Conservation (phyloP, 208 protist genomes). For the Leishmania gerbilli region DNA sequence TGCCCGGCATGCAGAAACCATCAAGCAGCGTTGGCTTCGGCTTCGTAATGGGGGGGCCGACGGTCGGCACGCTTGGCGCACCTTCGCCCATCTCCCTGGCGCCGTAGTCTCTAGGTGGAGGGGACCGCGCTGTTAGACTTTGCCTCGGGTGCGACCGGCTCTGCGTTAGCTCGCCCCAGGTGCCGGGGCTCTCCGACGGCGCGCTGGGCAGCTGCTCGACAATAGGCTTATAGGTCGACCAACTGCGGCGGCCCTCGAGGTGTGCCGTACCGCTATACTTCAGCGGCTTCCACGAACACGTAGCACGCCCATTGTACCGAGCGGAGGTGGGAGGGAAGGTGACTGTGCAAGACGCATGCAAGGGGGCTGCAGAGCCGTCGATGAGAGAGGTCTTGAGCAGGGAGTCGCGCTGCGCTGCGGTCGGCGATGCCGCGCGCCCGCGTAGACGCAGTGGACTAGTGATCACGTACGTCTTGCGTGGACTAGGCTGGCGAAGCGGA, state of each 20-base stretch:
- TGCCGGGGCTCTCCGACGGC: conserved; percentile 10
- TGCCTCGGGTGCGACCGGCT: neutral
- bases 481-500: neutral
- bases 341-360: neutral
- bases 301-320: neutral
- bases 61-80: neutral
- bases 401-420: neutral
- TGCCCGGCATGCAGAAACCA: conserved; percentile 30
- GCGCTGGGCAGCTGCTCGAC: neutral
- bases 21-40: conserved; percentile 7
- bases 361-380: conserved; percentile 5
- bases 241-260: neutral
- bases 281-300: conserved; percentile 5
- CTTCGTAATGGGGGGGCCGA: neutral
- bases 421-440: neutral
- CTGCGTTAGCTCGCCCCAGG: conserved; percentile 12
- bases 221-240: conserved; percentile 9
- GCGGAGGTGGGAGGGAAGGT: neutral
- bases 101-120: too few species aligned
- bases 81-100: neutral
- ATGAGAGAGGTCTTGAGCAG: conserved; percentile 20
- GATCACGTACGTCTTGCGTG: neutral
- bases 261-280: neutral
- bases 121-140: neutral
- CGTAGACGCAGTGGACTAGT: conserved; percentile 12